Evolutionary conservation across 352 stramenopile genomes (phyloP).

Genomic region (Phytophthora litchii): DNA sequence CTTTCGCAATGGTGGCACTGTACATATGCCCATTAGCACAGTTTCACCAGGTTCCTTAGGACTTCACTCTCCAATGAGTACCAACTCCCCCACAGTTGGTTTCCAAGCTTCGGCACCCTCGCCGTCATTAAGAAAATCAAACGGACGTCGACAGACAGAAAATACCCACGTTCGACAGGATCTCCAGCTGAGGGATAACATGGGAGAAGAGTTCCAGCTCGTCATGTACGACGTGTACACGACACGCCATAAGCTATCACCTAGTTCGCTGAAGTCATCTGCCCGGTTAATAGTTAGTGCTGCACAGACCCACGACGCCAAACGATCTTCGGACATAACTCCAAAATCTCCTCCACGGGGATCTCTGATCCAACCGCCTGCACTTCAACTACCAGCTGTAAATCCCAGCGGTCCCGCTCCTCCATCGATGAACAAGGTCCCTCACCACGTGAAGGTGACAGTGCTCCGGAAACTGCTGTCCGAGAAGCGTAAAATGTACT

Average conservation of each 20-base stretch:
- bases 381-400: constrained; percentile 11
- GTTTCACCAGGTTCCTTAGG: constrained; percentile 8
- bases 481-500: constrained; percentile 65
- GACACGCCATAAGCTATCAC: constrained; percentile 22
- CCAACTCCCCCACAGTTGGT: constrained; percentile 6
- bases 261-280: constrained; percentile 5
- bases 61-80: constrained; percentile 1
- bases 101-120: constrained; percentile 6
- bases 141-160: constrained; percentile 1
- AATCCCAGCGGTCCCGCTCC: constrained; percentile 6
- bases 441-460: constrained; percentile 56
- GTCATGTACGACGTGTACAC: constrained; percentile 71
- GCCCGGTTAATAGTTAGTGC: neutral
- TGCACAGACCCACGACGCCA: neutral
- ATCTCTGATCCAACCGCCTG: neutral
- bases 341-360: neutral
- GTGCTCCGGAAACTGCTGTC: constrained; percentile 61
- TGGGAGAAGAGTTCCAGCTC: constrained; percentile 59
- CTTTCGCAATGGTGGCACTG: constrained; percentile 60
- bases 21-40: constrained; percentile 42
- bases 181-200: constrained; percentile 45
- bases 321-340: constrained; percentile 2
- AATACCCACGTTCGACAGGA: constrained; percentile 27
- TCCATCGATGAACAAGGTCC: constrained; percentile 48
- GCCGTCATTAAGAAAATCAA: constrained; percentile 4